These are phyloP conservation scores for Globisporangium canariense DNA, from an alignment of 352 stramenopile genomes.

Conservation along the genomic window DNA sequence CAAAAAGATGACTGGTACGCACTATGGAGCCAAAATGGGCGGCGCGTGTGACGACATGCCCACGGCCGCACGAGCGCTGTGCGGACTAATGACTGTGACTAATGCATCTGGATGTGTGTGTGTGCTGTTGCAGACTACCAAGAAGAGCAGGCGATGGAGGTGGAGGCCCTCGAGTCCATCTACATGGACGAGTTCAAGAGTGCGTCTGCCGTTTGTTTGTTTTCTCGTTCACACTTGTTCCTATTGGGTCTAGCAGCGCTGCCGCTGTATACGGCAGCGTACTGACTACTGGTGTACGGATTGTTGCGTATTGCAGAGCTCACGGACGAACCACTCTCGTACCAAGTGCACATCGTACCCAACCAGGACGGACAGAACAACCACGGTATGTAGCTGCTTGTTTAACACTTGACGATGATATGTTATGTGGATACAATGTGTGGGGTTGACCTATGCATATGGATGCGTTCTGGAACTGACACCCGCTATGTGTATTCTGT, in stretches of 20 bases:
- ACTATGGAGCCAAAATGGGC: not conserved
- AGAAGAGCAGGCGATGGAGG: conserved; percentile 87
- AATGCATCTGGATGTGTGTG: conserved; percentile 1
- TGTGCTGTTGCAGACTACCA: conserved; percentile 61
- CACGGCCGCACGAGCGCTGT: not conserved
- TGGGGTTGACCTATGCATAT: not conserved
- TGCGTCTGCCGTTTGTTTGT: conserved; percentile 25
- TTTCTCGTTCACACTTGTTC: not conserved
- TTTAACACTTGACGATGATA: not conserved
- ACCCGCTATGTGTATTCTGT: not conserved
- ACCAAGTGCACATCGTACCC: conserved; percentile 76
- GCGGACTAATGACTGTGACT: conserved; percentile 2
- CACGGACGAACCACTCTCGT: conserved; percentile 65
- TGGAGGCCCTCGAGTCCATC: conserved; percentile 86
- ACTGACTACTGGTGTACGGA: not conserved
- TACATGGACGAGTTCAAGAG: conserved; percentile 89
- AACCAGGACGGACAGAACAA: conserved; percentile 85
- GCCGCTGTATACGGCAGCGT: not conserved
- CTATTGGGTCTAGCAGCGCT: not conserved
- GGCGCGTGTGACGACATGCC: not conserved
- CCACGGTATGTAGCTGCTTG: conserved; percentile 41
- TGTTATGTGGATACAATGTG: not conserved
- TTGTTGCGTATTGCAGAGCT: conserved; percentile 41
- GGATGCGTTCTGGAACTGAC: not conserved
- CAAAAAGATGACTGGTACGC: conserved; percentile 63